Evolutionary conservation across 768 basidiomycete species (phyloP), one percentile per base, ranked within the genome.

Genomic region (Boletus reticulatus): DNA sequence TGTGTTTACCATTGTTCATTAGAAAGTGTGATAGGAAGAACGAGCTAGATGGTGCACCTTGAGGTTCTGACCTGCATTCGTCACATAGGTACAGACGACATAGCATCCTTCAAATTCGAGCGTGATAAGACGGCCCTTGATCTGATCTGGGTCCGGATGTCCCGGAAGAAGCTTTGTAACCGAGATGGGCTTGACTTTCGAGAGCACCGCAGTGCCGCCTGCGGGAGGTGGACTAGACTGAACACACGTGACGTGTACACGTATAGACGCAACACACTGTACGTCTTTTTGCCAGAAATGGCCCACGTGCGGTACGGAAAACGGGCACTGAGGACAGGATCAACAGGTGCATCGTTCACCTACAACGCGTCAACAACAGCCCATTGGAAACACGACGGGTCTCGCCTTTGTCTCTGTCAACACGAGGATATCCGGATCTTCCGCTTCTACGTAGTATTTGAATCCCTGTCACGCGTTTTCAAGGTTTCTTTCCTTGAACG

Each of bases 121-220:
- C 1, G 88, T 92, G 32, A 92, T 69, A 41, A 93, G 86, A 22
- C 92, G 83, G 17, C 92, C 89, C 67, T 91, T 89, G 53, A 88
- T 80, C 4, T 72, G 67, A 4, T 69, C 68, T 6, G 85, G 79
- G 52, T 89, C 77, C 10, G 88, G 86, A 70, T 92, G 88, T 3
- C 85, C 84, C 3, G 92, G 89, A n/a, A 94, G 78, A 1, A 79
- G 81, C 62, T 78, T 83, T 13, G 78, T 75, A 4, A 91, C 81
- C 20, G 76, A 82, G 19, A 92, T 59, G 0, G 93, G 87, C 62
- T 92, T 80, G 64, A 80, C 60, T 65, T 94, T 94, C 2, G 88
- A 91, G 19, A 94, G 77, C 22, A 94, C 78, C 4, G 90, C 90
- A 11, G 85, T 90, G 20, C 93, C 93, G 52, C 86, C 92, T 93